Evolutionary conservation across 352 stramenopile genomes (phyloP).

Genomic region (Plasmopara halstedii): DNA sequence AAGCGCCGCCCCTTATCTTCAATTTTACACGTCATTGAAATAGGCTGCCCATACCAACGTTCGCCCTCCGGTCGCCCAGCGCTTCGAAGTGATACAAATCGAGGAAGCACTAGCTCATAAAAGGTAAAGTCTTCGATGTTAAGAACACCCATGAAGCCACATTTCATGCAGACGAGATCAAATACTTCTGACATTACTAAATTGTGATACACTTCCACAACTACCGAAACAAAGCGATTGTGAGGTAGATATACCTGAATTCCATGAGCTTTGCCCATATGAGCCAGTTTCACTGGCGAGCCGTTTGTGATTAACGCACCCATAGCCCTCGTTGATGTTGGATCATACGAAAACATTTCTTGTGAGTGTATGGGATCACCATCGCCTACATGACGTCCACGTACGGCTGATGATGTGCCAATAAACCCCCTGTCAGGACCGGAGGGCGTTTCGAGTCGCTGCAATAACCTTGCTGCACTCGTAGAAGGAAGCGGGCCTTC

Average conservation of each 20-base stretch:
- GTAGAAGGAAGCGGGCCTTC: constrained; percentile 42
- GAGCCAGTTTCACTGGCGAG: constrained; percentile 38
- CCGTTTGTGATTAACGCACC: constrained; percentile 24
- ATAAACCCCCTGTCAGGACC: constrained; percentile 29
- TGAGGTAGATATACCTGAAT: constrained; percentile 81
- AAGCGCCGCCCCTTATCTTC: constrained; percentile 54
- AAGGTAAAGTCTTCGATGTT: constrained; percentile 80
- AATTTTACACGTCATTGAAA: constrained; percentile 52
- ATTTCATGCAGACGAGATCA: constrained; percentile 65
- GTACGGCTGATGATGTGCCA: constrained; percentile 29
- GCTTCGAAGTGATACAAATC: constrained; percentile 81
- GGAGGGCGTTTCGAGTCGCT: constrained; percentile 57
- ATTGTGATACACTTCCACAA: constrained; percentile 50
- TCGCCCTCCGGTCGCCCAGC: constrained; percentile 77
- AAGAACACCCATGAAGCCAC: constrained; percentile 62
- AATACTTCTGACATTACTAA: constrained; percentile 69
- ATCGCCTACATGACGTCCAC: constrained; percentile 39
- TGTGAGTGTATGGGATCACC: constrained; percentile 44
- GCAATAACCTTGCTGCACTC: constrained; percentile 48
- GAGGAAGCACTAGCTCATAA: constrained; percentile 70
- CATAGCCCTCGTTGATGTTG: constrained; percentile 53
- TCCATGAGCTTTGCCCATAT: constrained; percentile 29
- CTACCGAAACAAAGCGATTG: constrained; percentile 78
- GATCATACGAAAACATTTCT: constrained; percentile 52
- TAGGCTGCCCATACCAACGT: constrained; percentile 70